phyloP scores from a whole-genome alignment of 352 stramenopile species.

The Globisporangium nodosum region DNA sequence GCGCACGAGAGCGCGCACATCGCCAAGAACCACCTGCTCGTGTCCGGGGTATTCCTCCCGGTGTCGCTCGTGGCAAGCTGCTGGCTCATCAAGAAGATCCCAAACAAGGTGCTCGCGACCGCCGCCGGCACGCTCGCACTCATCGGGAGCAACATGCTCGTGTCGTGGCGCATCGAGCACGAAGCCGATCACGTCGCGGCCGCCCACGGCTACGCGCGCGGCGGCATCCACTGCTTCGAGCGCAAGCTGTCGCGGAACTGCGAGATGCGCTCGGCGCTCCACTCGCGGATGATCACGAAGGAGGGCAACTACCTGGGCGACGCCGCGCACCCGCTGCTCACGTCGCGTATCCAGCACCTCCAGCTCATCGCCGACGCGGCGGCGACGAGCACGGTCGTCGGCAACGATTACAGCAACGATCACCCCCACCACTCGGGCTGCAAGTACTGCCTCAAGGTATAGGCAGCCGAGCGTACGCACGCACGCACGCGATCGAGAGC shows the following conservation, averaged over 20 bases:
- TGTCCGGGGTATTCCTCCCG: conserved; percentile 53
- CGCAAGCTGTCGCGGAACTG: conserved; percentile 73
- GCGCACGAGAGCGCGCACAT: conserved; percentile 81
- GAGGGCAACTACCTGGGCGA: conserved; percentile 80
- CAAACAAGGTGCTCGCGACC: conserved; percentile 64
- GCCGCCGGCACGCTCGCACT: conserved; percentile 40
- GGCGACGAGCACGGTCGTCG: background rate
- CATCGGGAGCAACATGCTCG: conserved; percentile 46
- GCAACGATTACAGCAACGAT: background rate
- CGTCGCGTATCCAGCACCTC: conserved; percentile 64
- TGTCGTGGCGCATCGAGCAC: conserved; percentile 79
- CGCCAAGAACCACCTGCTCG: conserved; percentile 71
- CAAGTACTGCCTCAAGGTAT: background rate
- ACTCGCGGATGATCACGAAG: conserved; percentile 69
- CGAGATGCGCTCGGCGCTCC: conserved; percentile 48
- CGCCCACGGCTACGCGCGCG: conserved; percentile 51
- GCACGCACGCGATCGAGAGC: background rate
- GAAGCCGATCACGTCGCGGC: conserved; percentile 73
- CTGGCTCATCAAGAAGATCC: conserved; percentile 51
- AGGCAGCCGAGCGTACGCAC: background rate
- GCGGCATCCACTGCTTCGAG: conserved; percentile 73
- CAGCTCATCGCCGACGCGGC: conserved; percentile 24
- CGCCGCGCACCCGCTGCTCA: conserved; percentile 68
- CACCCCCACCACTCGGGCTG: background rate
- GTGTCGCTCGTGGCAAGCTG: conserved; percentile 50